Evolutionary conservation across 2,329 filamentous ascomycete genomes (phyloP), one percentile per base, ranked within the genome.

Genomic region (Fusarium ramigenum): DNA sequence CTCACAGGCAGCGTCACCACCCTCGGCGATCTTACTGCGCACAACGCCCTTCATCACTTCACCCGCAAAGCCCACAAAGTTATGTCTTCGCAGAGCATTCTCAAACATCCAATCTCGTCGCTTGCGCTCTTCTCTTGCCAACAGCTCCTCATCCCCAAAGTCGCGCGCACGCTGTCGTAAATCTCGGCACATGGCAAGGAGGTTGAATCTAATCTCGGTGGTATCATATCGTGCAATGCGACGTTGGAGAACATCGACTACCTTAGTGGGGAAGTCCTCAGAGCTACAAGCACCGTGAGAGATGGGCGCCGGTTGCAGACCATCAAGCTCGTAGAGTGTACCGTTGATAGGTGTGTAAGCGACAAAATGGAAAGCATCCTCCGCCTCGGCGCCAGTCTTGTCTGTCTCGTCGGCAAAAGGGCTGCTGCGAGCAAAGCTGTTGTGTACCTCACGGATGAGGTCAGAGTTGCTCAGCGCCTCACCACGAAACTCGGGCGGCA

Each of bases 361-460:
- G 78, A 99, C 95, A 83, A 99, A 99, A 85, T 99, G 96, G 84
- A 97, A 99, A 34, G 96, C 93, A 79, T 98, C 96, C 78, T 97
- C 95, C 62, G 93, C 87, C 70, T 90, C 90, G 25, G 49, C 72
- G 19, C 89, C 89, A 16, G 90, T 77, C 71, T 77, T 79, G 75
- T 92, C 90, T 70, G 94, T 97, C 87, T 99, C 96, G 82, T 97
- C 95, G 60, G 93, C 91, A 80, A 99, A 99, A 6, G 96, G 96
- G 66, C 92, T 97, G 69, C 93, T 93, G 70, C 92, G 88, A 47
- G 95, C 94, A 82, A 98, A 97, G 70, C 93, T 93, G 82, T 98
- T 98, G 87, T 98, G 95, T 62, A 93, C 93, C 79, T 90, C 89
- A 36, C 93, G 90, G 78, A 95, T 93, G 40, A 90, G 85, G 78